Evolutionary conservation across 176 grass and related monocot genomes (phyloP), one percentile per base, ranked within the genome.

Genomic region (Bothriochloa decipiens): DNA sequence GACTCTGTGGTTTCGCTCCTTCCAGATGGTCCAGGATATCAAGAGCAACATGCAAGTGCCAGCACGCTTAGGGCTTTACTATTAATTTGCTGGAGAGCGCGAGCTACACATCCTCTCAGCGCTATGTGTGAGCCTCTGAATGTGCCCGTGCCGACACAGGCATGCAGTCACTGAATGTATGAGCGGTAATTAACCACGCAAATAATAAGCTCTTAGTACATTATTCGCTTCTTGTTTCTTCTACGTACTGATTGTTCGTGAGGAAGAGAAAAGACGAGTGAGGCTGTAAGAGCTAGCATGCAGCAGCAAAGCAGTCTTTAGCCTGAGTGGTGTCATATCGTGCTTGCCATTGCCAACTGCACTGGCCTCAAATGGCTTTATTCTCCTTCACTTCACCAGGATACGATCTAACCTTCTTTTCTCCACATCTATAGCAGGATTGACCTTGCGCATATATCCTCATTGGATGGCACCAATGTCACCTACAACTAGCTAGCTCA

Each of bases 271-370:
- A n/a, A n/a, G 26, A 29, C 4, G 8, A 46, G 63, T 39, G 79
- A 69, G 74, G 74, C 13, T 60, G 74, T 28, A 76, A 58, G 52
- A 57, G 52, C 71, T 52, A 32, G 29, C 70, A 16, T 15, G 49
- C 55, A 50, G 25, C 75, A 45, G 35, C 75, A 80, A 47, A 80
- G 45, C 17, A 80, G 27, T 55, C 55, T n/a, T 86, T 86, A 79
- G 73, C 36, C 47, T 60, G 67, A 75, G 84, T 90, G 88, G 79
- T 90, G 84, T 90, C 88, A 79, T 90, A 79, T 90, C 84, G 86
- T 90, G 88, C 77, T 83, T 78, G 84, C 80, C 88, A 86, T 73
- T 72, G 79, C 68, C 68, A 83, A 49, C 71, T 74, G 27, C 77
- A 84, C 69, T 88, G 68, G 82, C 28, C 63, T 49, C 70, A 26